Conservation (phyloP, 176 grass and related monocot genomes). For the Elaeis guineensis region DNA sequence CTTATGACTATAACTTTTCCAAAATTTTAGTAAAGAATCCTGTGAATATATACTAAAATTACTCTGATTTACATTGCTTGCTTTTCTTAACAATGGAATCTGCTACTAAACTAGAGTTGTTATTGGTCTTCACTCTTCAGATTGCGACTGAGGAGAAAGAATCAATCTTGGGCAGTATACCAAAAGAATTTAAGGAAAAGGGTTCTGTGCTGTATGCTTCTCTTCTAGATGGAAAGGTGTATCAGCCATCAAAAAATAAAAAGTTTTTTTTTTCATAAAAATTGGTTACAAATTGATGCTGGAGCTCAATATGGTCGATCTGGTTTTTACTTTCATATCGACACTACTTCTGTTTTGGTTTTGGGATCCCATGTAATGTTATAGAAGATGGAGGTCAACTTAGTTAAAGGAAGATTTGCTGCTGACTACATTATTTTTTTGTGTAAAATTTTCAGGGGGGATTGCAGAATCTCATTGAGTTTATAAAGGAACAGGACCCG, state of each 20-base stretch:
- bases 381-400: too few relatives aligned
- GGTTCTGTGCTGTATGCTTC: constrained; percentile 62
- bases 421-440: not conserved
- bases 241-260: too few relatives aligned
- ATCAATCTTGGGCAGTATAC: constrained; percentile 59
- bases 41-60: too few relatives aligned
- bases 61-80: too few relatives aligned
- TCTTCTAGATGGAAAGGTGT: constrained; percentile 75
- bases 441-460: constrained; percentile 47
- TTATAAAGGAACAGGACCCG: constrained; percentile 69
- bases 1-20: too few relatives aligned
- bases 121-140: constrained; percentile 37
- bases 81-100: too few relatives aligned
- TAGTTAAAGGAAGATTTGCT: too few relatives aligned
- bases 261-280: too few relatives aligned
- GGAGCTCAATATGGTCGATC: not conserved
- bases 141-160: constrained; percentile 74
- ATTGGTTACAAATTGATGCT: not conserved
- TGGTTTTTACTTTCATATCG: not conserved
- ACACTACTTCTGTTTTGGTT: not conserved
- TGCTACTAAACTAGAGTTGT: too few relatives aligned
- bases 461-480: constrained; percentile 54
- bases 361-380: not conserved
- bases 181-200: constrained; percentile 53
- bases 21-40: too few relatives aligned